Conservation (phyloP, 106 monocot genomes). For the Agapanthus africanus region DNA sequence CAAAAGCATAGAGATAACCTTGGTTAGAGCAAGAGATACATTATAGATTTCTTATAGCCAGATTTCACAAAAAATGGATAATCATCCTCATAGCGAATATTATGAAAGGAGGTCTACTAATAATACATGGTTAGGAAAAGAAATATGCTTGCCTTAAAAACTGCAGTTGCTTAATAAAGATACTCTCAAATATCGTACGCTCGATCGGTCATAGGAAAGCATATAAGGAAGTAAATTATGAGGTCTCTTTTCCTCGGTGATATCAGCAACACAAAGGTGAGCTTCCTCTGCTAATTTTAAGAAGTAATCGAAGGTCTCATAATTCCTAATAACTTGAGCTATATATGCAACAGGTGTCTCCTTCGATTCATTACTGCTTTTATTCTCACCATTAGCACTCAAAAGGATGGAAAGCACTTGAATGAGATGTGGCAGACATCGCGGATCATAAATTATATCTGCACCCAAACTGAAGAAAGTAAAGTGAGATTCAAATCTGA, state of each 20-base stretch:
- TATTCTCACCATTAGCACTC: constrained; percentile 6
- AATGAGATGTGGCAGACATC: constrained; percentile 71
- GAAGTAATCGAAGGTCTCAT: constrained; percentile 62
- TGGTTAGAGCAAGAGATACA: no score
- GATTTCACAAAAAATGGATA: no score
- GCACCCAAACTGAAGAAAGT: constrained; percentile 68
- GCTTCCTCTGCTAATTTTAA: constrained; percentile 37
- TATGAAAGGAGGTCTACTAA: no score
- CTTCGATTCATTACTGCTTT: not conserved
- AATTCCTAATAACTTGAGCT: constrained; percentile 71
- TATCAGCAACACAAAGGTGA: constrained; percentile 39
- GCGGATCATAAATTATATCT: constrained; percentile 84
- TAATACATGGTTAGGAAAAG: no score
- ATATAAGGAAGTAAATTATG: constrained; percentile 71
- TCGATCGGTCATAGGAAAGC: constrained; percentile 61
- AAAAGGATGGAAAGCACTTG: constrained; percentile 57
- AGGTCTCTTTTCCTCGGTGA: constrained; percentile 38
- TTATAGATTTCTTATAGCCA: no score
- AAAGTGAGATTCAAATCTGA: no score
- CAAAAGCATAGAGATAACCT: no score
- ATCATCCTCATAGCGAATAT: no score
- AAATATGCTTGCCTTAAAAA: no score
- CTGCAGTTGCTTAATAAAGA: no score
- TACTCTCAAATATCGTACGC: no score
- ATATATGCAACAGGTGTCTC: constrained; percentile 56